Evolutionary conservation across 176 grass and related monocot genomes (phyloP).

Genomic region (Triticum urartu): DNA sequence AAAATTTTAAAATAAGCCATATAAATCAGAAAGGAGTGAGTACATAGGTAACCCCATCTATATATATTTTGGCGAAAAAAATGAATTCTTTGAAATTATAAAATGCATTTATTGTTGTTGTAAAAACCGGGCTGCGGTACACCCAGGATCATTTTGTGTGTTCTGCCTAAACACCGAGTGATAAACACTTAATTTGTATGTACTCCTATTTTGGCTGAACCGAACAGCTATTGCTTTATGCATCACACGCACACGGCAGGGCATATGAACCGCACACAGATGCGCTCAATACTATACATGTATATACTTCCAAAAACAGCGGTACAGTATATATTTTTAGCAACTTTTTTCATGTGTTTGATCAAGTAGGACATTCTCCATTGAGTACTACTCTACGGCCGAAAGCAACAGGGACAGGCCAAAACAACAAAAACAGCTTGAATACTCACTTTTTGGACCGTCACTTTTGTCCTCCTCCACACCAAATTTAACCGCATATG

Average conservation of each 20-base stretch:
- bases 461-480: not conserved
- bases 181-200: not conserved
- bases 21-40: too few relatives aligned
- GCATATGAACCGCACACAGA: not conserved
- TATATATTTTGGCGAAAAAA: not conserved
- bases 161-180: not conserved
- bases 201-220: not conserved
- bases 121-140: not conserved
- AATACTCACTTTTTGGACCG: slow-evolving; percentile 7
- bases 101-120: not conserved
- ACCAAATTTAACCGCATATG: slow-evolving; percentile 2
- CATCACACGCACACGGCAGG: not conserved
- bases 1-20: too few relatives aligned
- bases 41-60: not conserved
- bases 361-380: slow-evolving; percentile 15
- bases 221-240: not conserved
- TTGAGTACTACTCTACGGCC: not conserved
- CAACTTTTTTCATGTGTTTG: not conserved
- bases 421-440: slow-evolving; percentile 23
- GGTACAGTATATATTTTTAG: not conserved
- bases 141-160: not conserved
- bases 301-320: slow-evolving; percentile 26
- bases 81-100: not conserved
- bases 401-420: slow-evolving; percentile 10
- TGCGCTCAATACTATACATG: not conserved